These are phyloP conservation scores for Blakeslea trispora DNA, from an alignment of 371 early-diverging fungal genomes.

Conservation along the genomic window DNA sequence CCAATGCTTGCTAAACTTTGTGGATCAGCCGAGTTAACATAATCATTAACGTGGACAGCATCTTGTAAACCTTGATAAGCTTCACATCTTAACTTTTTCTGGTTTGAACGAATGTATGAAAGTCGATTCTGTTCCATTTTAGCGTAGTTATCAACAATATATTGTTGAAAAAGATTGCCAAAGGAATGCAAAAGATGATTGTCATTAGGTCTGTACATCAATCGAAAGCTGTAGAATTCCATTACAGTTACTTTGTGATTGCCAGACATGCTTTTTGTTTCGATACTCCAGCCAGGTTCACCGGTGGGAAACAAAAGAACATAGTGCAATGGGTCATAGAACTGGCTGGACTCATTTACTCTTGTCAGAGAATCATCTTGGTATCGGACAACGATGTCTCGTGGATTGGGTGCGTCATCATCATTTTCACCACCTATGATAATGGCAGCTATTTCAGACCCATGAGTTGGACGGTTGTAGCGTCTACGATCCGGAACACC, in stretches of 20 bases:
- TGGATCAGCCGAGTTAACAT: not conserved
- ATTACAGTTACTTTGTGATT: not conserved
- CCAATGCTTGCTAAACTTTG: not conserved
- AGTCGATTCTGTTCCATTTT: not conserved
- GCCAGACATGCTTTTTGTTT: not conserved
- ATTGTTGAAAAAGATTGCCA: constrained; percentile 5
- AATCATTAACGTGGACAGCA: not conserved
- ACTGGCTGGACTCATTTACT: too few species aligned
- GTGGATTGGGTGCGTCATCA: too few species aligned
- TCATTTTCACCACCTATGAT: too few species aligned
- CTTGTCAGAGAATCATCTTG: too few species aligned
- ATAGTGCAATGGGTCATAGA: too few species aligned
- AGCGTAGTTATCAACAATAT: constrained; percentile 6
- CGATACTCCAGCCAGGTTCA: constrained; percentile 4
- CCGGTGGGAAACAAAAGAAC: too few species aligned
- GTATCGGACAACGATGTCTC: too few species aligned
- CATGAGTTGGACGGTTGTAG: too few species aligned
- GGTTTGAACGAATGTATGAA: not conserved
- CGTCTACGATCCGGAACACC: too few species aligned
- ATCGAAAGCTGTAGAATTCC: not conserved
- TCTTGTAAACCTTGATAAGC: constrained; percentile 2
- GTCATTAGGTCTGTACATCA: not conserved
- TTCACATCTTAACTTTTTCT: not conserved
- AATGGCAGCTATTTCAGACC: too few species aligned
- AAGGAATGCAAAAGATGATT: not conserved